Percentiles rank a stretch among this genome's conserved stretches.
Conservation (phyloP, 2,329 filamentous ascomycete species). For the Trichoderma brevicompactum region DNA sequence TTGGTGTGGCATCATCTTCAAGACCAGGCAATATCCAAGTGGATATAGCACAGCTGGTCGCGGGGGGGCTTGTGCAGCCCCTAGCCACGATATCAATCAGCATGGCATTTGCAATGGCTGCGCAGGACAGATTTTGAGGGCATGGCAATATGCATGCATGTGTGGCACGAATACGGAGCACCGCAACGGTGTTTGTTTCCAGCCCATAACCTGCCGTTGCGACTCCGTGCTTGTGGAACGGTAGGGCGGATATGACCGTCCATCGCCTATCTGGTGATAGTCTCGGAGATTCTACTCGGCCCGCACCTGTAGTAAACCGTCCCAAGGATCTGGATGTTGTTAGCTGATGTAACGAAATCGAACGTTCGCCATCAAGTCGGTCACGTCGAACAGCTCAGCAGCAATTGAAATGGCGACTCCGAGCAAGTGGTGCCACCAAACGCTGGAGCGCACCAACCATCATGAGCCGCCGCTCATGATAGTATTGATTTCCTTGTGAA, state of each 20-base stretch:
- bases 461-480: background rate
- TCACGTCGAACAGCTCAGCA: background rate
- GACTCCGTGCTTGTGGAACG: conserved; percentile 16
- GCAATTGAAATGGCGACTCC: background rate
- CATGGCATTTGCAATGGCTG: background rate
- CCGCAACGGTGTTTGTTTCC: conserved; percentile 14
- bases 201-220: conserved; percentile 4
- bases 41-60: background rate
- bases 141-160: conserved; percentile 16
- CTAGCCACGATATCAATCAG: conserved; percentile 2
- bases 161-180: background rate
- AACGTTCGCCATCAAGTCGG: background rate
- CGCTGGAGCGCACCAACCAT: too few relatives aligned
- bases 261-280: conserved; percentile 26
- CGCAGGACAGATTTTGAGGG: background rate
- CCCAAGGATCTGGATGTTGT: conserved; percentile 25
- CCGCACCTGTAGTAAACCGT: conserved; percentile 18
- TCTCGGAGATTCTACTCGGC: conserved; percentile 28
- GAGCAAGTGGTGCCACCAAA: background rate
- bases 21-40: background rate
- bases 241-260: conserved; percentile 20
- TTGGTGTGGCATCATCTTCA: background rate
- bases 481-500: background rate
- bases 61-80: background rate
- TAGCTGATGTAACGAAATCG: conserved; percentile 25